A percentile compares a stretch with the other conserved stretches of the same genome.
phyloP scores from a whole-genome alignment of 2,329 filamentous ascomycete species.

The Penicillium sp. region DNA sequence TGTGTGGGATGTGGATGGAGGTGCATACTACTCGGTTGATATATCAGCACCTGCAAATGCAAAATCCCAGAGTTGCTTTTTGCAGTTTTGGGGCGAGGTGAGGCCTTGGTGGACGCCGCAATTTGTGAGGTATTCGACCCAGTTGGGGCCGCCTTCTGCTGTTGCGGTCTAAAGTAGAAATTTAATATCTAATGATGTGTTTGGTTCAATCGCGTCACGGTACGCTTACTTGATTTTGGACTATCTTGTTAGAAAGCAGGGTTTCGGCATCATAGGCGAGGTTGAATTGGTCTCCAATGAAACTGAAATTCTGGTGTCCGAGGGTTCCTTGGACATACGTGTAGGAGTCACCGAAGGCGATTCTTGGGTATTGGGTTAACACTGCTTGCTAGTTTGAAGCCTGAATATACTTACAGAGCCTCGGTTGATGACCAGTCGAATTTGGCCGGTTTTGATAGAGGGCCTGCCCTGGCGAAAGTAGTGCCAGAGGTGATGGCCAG shows the following conservation, averaged over 20 bases:
- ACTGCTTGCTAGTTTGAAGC: too few relatives aligned
- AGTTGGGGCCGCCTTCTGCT: conserved; percentile 56
- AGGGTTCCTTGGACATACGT: conserved; percentile 55
- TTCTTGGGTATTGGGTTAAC: conserved; percentile 11
- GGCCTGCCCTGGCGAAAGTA: conserved; percentile 2
- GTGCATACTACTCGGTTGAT: conserved; percentile 42
- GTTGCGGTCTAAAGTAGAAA: conserved; percentile 44
- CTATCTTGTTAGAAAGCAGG: conserved; percentile 51
- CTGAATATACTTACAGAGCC: conserved; percentile 8
- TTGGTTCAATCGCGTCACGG: too few relatives aligned
- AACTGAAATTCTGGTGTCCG: conserved; percentile 54
- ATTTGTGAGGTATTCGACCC: conserved; percentile 55
- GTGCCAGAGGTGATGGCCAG: not conserved
- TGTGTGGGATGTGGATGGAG: not conserved
- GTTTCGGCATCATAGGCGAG: conserved; percentile 47
- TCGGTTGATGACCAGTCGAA: conserved; percentile 21
- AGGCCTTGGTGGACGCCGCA: conserved; percentile 51
- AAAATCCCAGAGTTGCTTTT: conserved; percentile 56
- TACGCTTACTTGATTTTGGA: conserved; percentile 46
- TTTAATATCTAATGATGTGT: not conserved
- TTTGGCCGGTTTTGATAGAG: conserved; percentile 9
- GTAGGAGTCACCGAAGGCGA: conserved; percentile 37
- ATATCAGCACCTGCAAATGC: conserved; percentile 57
- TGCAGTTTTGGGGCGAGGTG: conserved; percentile 46
- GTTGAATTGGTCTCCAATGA: conserved; percentile 55